These are phyloP conservation scores for Starmera pachycereana DNA, from an alignment of 805 yeast genomes.

Conservation along the genomic window DNA sequence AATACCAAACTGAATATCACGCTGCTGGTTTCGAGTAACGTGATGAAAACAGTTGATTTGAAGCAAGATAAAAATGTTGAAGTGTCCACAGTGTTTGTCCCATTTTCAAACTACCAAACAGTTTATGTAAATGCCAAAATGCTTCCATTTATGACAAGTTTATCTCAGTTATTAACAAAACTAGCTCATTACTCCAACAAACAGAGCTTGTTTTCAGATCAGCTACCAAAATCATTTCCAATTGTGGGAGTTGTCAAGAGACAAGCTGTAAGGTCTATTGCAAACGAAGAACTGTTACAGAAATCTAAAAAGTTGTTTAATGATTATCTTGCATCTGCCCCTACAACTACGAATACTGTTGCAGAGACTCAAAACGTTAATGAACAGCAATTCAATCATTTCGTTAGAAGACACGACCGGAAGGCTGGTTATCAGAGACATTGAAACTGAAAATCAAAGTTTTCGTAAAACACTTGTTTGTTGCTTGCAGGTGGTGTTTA, in stretches of 20 bases:
- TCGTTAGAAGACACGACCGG: too few relatives aligned
- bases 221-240: slow-evolving; percentile 5
- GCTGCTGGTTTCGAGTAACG: background rate
- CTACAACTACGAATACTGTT: too few relatives aligned
- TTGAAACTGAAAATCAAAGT: too few relatives aligned
- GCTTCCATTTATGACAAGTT: background rate
- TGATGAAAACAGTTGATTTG: background rate
- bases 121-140: slow-evolving; percentile 1
- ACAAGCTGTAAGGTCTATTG: slow-evolving; percentile 2
- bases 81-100: slow-evolving; percentile 6
- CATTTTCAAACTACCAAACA: slow-evolving; percentile 10
- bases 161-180: background rate
- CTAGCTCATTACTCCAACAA: background rate
- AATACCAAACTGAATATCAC: background rate
- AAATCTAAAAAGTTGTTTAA: slow-evolving; percentile 3
- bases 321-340: slow-evolving; percentile 2
- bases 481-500: too few relatives aligned
- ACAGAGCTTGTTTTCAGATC: background rate
- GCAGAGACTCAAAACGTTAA: too few relatives aligned
- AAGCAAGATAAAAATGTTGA: slow-evolving; percentile 1
- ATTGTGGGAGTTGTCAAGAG: slow-evolving; percentile 1
- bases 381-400: too few relatives aligned
- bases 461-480: too few relatives aligned
- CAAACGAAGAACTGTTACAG: slow-evolving; percentile 5
- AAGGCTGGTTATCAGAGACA: too few relatives aligned